Conservation (phyloP, 345 rosid species). For the Salix viminalis region DNA sequence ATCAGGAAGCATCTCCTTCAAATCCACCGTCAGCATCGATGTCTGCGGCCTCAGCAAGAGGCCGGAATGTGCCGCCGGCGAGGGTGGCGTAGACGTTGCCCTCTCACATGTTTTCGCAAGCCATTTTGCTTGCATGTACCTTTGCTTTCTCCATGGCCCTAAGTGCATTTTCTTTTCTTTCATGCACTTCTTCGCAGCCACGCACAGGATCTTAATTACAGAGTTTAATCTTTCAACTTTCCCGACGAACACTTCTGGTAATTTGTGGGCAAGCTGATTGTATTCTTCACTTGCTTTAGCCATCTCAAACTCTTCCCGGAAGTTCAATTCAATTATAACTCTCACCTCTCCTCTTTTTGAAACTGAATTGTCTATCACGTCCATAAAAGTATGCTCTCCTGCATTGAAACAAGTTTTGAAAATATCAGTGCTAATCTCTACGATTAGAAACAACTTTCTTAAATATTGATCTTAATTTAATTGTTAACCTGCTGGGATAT, state of each 20-base stretch:
- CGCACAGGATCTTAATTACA: constrained; percentile 37
- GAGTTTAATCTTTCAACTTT: constrained; percentile 40
- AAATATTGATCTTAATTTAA: not conserved
- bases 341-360: constrained; percentile 33
- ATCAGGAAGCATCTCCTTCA: constrained; percentile 34
- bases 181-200: constrained; percentile 55
- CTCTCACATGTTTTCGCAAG: constrained; percentile 30
- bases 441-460: not conserved
- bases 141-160: constrained; percentile 58
- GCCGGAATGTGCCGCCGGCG: constrained; percentile 21
- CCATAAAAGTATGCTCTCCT: constrained; percentile 44
- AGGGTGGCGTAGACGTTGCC: constrained; percentile 13
- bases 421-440: not conserved
- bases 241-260: constrained; percentile 50
- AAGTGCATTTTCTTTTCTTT: constrained; percentile 53
- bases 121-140: constrained; percentile 60
- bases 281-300: constrained; percentile 53
- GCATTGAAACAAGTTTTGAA: not conserved
- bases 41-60: constrained; percentile 31
- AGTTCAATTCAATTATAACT: constrained; percentile 44
- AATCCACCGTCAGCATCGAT: constrained; percentile 47
- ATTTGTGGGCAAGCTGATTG: constrained; percentile 24
- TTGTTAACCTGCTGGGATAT: constrained; percentile 23
- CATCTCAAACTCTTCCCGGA: constrained; percentile 47
- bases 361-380: constrained; percentile 31